phyloP scores from a whole-genome alignment of 768 basidiomycete species.

The Termitomyces sp. region DNA sequence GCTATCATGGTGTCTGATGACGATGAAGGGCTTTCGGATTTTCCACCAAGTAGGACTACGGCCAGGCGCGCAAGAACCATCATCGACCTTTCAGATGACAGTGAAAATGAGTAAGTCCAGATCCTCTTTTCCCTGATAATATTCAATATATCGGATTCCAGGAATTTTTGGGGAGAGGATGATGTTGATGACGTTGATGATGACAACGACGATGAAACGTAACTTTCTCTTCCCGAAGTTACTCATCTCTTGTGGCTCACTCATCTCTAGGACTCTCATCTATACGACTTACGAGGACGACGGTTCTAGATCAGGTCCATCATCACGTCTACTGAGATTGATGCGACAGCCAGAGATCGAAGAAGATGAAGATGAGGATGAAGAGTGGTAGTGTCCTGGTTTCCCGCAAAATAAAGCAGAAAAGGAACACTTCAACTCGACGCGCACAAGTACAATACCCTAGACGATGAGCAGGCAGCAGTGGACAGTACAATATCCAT shows the following conservation, averaged over 20 bases:
- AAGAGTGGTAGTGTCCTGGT: neutral
- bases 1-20: constrained; percentile 6
- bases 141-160: neutral
- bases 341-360: neutral
- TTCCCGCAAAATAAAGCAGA: neutral
- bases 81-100: constrained; percentile 5
- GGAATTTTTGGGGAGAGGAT: neutral
- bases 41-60: neutral
- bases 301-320: constrained; percentile 15
- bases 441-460: neutral
- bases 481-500: neutral
- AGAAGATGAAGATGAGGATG: neutral
- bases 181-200: neutral
- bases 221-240: neutral
- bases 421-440: neutral
- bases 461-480: neutral
- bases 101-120: constrained; percentile 8
- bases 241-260: neutral
- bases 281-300: constrained; percentile 12
- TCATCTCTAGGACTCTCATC: neutral
- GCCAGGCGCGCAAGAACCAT: neutral
- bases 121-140: neutral
- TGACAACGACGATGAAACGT: neutral
- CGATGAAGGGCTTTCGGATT: neutral
- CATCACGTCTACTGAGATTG: constrained; percentile 12